Evolutionary conservation across 148 eudicot species (phyloP), one percentile per base, ranked within the genome.

Genomic region (Vaccinium vitisidaea): DNA sequence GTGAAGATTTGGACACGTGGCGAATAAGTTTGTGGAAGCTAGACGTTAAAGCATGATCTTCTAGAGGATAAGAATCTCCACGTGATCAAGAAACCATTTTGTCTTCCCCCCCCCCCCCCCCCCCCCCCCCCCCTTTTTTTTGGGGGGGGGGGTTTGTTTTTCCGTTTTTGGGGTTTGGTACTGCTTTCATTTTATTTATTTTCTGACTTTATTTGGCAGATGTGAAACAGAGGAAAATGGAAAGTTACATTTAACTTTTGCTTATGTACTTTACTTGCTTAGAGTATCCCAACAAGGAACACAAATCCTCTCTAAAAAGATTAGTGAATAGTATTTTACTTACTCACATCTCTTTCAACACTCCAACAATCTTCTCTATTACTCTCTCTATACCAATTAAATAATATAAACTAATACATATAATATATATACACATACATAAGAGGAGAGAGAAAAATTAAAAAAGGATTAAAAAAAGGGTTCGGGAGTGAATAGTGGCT

Each of bases 1-100:
- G 84, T 75, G 59, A 77, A 63, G 87, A 82, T 54, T 75, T 63
- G 84, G 82, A 82, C 87, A 86, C 77, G 50, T 63, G 87, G 84
- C 81, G 77, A 82, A 82, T 76, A 82, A 76, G 16, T n/a, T 58
- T 75, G 49, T 79, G 80, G 71, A 82, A 61, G 5, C 27, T 71
- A 19, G 32, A 8, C 39, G 8, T 43, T 0, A 27, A 5, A 5
- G 6, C 8, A 46, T 6, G 36, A 27, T 52, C 9, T 69, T 53
- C 15, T 49, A 19, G 5, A 25, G 8, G 8, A 85, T 82, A 85
- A 81, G 84, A n/a, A 25, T 75, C 56, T 36, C 6, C 84, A 82
- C 84, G 87, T 81, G 86, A 71, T 65, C 87, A 85, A 75, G 87
- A 52, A 27, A 7, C 75, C 50, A 52, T 43, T 80, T 79, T n/a